Evolutionary conservation across 192 early-diverging fungal genomes (phyloP).

Genomic region (Rhizophlyctis rosea): DNA sequence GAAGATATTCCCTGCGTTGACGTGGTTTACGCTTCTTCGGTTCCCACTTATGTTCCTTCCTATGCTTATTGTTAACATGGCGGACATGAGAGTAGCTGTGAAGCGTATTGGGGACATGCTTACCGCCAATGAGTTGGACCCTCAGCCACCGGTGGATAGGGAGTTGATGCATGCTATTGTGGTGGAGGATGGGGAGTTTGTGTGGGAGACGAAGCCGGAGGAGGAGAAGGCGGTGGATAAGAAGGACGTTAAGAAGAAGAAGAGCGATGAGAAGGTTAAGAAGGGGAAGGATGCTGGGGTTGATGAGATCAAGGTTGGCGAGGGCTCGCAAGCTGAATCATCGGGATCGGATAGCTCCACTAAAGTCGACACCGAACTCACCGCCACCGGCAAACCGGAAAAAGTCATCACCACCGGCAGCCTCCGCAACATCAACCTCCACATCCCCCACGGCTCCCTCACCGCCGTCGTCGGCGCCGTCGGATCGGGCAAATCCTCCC

Average conservation of each 20-base stretch:
- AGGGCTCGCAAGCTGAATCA: background rate
- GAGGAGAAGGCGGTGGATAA: conserved; percentile 14
- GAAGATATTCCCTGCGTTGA: conserved; percentile 44
- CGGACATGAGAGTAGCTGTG: conserved; percentile 52
- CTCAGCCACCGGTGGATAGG: conserved; percentile 36
- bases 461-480: conserved; percentile 81
- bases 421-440: conserved; percentile 47
- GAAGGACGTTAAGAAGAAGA: conserved; percentile 31
- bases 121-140: conserved; percentile 61
- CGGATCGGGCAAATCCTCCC: conserved; percentile 79
- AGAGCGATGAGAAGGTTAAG: conserved; percentile 36
- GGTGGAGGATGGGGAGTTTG: conserved; percentile 59
- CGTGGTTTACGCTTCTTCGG: conserved; percentile 44
- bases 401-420: too few species aligned
- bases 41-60: conserved; percentile 59
- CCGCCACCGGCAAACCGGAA: background rate
- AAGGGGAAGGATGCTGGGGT: too few species aligned
- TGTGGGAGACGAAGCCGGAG: conserved; percentile 54
- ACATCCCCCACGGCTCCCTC: conserved; percentile 52
- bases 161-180: conserved; percentile 48
- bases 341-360: too few species aligned
- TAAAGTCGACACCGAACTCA: background rate
- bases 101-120: conserved; percentile 50
- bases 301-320: conserved; percentile 21
- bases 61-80: conserved; percentile 37